Percentiles rank a stretch among this genome's conserved stretches.
phyloP scores from a whole-genome alignment of 345 rosid species.

The Mallotus nudiflorus region DNA sequence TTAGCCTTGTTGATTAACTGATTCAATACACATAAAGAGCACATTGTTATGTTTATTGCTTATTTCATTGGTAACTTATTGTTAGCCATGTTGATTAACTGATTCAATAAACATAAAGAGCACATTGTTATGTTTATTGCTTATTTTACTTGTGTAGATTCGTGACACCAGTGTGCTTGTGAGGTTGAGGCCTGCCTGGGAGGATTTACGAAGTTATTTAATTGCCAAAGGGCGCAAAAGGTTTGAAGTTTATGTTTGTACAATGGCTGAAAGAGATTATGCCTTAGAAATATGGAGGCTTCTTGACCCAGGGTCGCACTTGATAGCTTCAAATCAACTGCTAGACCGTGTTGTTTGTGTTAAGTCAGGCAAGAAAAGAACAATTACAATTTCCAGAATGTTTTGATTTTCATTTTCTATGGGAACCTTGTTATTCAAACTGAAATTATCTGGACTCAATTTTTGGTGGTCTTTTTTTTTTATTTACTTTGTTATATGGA shows the following conservation, averaged over 20 bases:
- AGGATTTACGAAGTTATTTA: slow-evolving; percentile 87
- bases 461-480: slow-evolving; percentile 9
- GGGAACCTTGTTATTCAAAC: background rate
- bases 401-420: slow-evolving; percentile 11
- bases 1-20: background rate
- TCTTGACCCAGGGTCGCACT: slow-evolving; percentile 85
- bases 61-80: no score
- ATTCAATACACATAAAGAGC: no score
- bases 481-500: slow-evolving; percentile 1
- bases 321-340: slow-evolving; percentile 76
- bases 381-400: background rate
- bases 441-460: background rate
- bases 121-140: no score
- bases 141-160: slow-evolving; percentile 28
- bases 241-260: slow-evolving; percentile 99
- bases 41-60: no score
- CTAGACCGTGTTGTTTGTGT: slow-evolving; percentile 85
- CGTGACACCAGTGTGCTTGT: slow-evolving; percentile 97
- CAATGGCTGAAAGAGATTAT: slow-evolving; percentile 99
- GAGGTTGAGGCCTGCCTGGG: slow-evolving; percentile 98
- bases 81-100: no score
- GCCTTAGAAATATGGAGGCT: slow-evolving; percentile 99
- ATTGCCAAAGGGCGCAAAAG: slow-evolving; percentile 91
- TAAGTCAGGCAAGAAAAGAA: slow-evolving; percentile 66
- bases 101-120: no score